phyloP scores from a whole-genome alignment of 306 rosid genomes.

The Citrullus amarus region DNA sequence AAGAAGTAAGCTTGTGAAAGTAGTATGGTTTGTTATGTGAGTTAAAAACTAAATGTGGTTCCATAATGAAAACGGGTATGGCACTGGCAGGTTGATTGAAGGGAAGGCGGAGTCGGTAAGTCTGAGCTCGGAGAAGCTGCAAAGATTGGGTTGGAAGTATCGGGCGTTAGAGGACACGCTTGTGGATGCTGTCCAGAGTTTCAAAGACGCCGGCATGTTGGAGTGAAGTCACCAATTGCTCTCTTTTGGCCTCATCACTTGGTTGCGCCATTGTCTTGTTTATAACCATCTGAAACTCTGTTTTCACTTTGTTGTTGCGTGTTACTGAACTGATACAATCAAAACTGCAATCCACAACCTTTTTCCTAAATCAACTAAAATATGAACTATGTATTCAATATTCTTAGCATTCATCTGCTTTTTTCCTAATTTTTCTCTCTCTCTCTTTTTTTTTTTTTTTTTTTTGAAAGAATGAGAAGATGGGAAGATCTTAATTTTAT shows the following conservation, averaged over 20 bases:
- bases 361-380: background rate
- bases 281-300: background rate
- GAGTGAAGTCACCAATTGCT: background rate
- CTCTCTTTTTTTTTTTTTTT: too few relatives aligned
- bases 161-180: conserved; percentile 48
- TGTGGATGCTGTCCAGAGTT: conserved; percentile 44
- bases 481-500: too few relatives aligned
- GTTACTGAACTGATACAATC: background rate
- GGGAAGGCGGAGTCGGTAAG: background rate
- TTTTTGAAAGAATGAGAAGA: too few relatives aligned
- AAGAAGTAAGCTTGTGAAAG: conserved; percentile 30
- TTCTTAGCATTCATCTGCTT: background rate
- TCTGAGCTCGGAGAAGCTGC: conserved; percentile 40
- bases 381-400: background rate
- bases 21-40: background rate
- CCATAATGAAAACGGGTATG: background rate
- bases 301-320: background rate
- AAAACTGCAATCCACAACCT: background rate
- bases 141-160: conserved; percentile 43
- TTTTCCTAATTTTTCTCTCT: too few relatives aligned
- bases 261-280: background rate
- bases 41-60: background rate
- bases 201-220: conserved; percentile 15
- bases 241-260: background rate
- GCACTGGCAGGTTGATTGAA: conserved; percentile 28